A percentile compares a stretch with the other conserved stretches of the same genome.
Evolutionary conservation across 2,329 filamentous ascomycete species (phyloP).

Genomic region (Fusarium papillatum): DNA sequence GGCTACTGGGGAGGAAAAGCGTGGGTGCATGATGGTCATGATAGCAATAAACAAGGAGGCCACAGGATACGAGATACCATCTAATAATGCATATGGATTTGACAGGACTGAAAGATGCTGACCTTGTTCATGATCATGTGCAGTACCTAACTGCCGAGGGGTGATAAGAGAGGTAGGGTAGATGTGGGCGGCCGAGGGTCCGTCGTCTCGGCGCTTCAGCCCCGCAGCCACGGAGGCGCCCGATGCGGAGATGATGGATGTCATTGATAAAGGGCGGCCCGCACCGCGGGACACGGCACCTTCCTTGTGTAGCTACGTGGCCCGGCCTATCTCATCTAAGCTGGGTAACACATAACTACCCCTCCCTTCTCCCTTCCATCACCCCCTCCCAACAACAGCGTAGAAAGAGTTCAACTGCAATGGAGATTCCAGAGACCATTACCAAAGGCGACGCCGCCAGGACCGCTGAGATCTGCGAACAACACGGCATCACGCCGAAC

Average conservation of each 20-base stretch:
- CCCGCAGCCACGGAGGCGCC: slow-evolving; percentile 40
- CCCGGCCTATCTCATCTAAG: background rate
- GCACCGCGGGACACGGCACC: slow-evolving; percentile 28
- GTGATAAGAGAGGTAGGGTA: background rate
- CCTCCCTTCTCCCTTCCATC: background rate
- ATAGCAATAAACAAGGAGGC: slow-evolving; percentile 39
- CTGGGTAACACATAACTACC: slow-evolving; percentile 1
- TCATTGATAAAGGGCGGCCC: slow-evolving; percentile 33
- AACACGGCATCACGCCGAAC: slow-evolving; percentile 65
- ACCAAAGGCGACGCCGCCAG: slow-evolving; percentile 44
- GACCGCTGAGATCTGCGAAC: slow-evolving; percentile 44
- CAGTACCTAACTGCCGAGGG: background rate
- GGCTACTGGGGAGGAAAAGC: slow-evolving; percentile 14
- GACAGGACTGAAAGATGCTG: background rate
- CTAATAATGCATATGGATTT: slow-evolving; percentile 31
- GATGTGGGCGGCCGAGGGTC: background rate
- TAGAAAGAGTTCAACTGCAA: slow-evolving; percentile 2
- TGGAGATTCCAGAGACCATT: slow-evolving; percentile 42
- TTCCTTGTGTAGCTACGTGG: slow-evolving; percentile 19
- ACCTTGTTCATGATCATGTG: background rate
- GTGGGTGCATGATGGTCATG: slow-evolving; percentile 39
- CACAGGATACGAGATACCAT: slow-evolving; percentile 40
- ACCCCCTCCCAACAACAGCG: background rate
- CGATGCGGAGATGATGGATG: slow-evolving; percentile 38
- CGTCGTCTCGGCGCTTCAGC: slow-evolving; percentile 36